Percentiles rank a stretch among this genome's conserved stretches.
These are phyloP conservation scores for Ceratocystis variospora DNA, from an alignment of 2,329 filamentous ascomycete species.

Conservation along the genomic window DNA sequence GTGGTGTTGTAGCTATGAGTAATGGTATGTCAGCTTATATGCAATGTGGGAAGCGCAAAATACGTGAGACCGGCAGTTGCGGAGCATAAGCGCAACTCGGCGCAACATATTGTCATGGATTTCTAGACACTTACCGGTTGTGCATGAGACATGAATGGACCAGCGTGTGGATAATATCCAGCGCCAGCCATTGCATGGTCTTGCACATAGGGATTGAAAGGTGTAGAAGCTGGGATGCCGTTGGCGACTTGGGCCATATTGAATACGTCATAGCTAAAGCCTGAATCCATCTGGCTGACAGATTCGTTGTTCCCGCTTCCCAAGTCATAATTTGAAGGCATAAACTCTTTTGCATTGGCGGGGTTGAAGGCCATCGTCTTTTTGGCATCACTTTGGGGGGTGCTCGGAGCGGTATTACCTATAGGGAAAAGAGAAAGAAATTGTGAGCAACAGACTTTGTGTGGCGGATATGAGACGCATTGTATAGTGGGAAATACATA, in stretches of 20 bases:
- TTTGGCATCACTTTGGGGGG: constrained; percentile 21
- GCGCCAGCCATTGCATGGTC: constrained; percentile 49
- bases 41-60: background rate
- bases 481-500: background rate
- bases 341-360: constrained; percentile 45
- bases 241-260: constrained; percentile 43
- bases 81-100: background rate
- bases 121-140: constrained; percentile 42
- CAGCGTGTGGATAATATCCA: constrained; percentile 52
- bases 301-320: constrained; percentile 9
- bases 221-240: constrained; percentile 34
- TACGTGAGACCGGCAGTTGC: background rate
- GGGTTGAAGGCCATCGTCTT: constrained; percentile 38
- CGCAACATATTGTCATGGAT: background rate
- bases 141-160: constrained; percentile 36
- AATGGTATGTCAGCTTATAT: background rate
- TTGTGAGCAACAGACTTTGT: background rate
- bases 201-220: constrained; percentile 65
- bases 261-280: constrained; percentile 45
- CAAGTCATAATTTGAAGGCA: constrained; percentile 27
- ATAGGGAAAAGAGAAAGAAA: background rate
- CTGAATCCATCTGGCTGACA: constrained; percentile 16
- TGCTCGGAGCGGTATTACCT: constrained; percentile 17
- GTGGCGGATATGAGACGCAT: too few species aligned
- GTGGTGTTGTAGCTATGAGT: constrained; percentile 63